Evolutionary conservation across 2,329 filamentous ascomycete species (phyloP).

Genomic region (Fusarium abutilonis): DNA sequence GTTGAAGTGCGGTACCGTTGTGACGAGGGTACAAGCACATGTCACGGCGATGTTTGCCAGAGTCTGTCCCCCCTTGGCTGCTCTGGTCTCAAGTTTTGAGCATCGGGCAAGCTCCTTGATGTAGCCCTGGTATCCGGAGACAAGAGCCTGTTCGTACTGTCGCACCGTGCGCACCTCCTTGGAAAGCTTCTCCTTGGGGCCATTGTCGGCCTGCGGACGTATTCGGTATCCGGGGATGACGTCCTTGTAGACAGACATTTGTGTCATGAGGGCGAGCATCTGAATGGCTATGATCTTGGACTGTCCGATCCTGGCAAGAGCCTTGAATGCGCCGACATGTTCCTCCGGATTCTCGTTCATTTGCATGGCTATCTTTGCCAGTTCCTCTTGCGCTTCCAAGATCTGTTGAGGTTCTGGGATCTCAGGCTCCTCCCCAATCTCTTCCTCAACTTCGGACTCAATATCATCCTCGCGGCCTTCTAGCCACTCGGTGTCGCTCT

Average conservation of each 20-base stretch:
- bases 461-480: conserved; percentile 66
- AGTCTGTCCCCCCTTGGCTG: conserved; percentile 54
- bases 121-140: conserved; percentile 86
- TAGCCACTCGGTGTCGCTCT: conserved; percentile 72
- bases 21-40: conserved; percentile 84
- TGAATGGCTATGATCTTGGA: conserved; percentile 77
- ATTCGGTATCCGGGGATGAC: conserved; percentile 97
- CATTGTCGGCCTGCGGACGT: conserved; percentile 79
- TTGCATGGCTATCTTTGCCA: conserved; percentile 81
- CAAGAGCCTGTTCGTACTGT: conserved; percentile 86
- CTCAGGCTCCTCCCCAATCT: conserved; percentile 64
- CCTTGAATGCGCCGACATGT: conserved; percentile 81
- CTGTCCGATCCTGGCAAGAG: conserved; percentile 76
- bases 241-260: conserved; percentile 92
- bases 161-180: conserved; percentile 89
- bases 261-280: conserved; percentile 86
- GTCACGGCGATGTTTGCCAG: conserved; percentile 81
- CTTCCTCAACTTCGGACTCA: conserved; percentile 58
- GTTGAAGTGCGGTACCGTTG: conserved; percentile 94
- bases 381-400: conserved; percentile 86
- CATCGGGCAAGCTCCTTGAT: conserved; percentile 77
- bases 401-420: conserved; percentile 83
- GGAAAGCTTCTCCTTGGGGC: conserved; percentile 81
- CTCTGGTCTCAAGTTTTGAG: conserved; percentile 65
- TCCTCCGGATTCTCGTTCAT: conserved; percentile 96